Evolutionary conservation across 306 rosid genomes (phyloP), one percentile per base, ranked within the genome.

Genomic region (Rosa lucieae): DNA sequence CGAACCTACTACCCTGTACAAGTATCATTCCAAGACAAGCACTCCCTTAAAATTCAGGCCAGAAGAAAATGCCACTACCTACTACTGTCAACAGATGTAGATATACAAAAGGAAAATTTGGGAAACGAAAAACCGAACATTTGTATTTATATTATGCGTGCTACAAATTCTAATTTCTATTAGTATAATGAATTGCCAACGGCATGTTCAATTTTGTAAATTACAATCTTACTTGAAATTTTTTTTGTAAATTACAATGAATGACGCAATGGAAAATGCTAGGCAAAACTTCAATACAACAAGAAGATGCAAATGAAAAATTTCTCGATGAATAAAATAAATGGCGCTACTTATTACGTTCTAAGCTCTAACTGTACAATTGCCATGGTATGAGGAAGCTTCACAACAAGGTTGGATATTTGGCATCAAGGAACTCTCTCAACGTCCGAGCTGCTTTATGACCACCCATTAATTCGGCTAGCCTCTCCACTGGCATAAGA

Each of bases 371-470:
- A 20, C 73, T n/a, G 48, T 10, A 65, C 76, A 66, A 84, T 66
- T 68, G 17, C 21, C 20, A 72, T 20, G 39, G 17, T 72, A 61
- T 75, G 52, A 12, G 20, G 72, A 49, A 68, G 62, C 67, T 75
- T 89, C 89, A 89, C 72, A 91, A 83, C 84, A 92, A 83, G 69
- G 98, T 92, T 53, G 99, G 99, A 87, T 95, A 92, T 83, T 95
- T 95, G 15, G 99, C 99, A 86, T 95, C 99, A 17, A 95, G 91
- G 85, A 92, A 95, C 4, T 95, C 98, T 83, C 97, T 85, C 6
- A 95, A 97, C 70, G 89, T 95, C 52, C 94, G 89, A 87, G 99
- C 99, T 48, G 97, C 93, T 84, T 95, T 93, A 76, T 86, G 97
- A 72, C 99, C 94, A 63, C 99, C 99, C 97, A 92, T 89, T 67